These are phyloP conservation scores for Phytophthora brassicae DNA, from an alignment of 352 stramenopile species.

Conservation along the genomic window DNA sequence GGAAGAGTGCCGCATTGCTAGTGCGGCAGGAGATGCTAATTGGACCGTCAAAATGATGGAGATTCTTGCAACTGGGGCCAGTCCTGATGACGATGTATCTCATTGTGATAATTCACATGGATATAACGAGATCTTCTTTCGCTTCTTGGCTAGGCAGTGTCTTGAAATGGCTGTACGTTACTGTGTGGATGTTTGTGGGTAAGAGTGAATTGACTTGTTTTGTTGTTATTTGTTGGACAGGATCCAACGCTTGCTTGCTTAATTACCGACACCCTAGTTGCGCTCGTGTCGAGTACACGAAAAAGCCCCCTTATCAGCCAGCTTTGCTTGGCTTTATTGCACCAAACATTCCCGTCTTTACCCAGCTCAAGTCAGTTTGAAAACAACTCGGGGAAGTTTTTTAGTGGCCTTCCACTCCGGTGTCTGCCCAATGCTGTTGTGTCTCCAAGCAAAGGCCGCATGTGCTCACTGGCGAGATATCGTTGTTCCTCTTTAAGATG, in stretches of 20 bases:
- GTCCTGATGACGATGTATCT: conserved; percentile 19
- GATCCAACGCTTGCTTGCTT: conserved; percentile 50
- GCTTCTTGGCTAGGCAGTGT: conserved; percentile 47
- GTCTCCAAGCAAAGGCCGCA: conserved; percentile 31
- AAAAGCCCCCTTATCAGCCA: conserved; percentile 46
- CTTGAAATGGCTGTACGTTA: conserved; percentile 48
- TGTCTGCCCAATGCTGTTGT: conserved; percentile 36
- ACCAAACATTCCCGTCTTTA: conserved; percentile 48
- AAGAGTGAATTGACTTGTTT: neutral
- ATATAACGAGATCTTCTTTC: conserved; percentile 44
- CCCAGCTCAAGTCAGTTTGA: conserved; percentile 14
- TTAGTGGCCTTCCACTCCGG: conserved; percentile 32
- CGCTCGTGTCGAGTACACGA: conserved; percentile 45
- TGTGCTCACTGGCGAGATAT: conserved; percentile 50
- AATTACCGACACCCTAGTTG: conserved; percentile 40
- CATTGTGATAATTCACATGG: conserved; percentile 2
- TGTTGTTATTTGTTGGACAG: conserved; percentile 25
- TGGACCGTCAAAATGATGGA: conserved; percentile 35
- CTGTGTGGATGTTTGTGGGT: neutral
- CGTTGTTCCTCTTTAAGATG: conserved; percentile 45
- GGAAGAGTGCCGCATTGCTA: conserved; percentile 33
- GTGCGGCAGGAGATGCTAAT: conserved; percentile 21
- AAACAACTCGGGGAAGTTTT: conserved; percentile 16
- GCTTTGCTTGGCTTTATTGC: conserved; percentile 60
- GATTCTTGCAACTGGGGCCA: conserved; percentile 36